Conservation (phyloP, 306 rosid species). For the Quercus engelmannii region DNA sequence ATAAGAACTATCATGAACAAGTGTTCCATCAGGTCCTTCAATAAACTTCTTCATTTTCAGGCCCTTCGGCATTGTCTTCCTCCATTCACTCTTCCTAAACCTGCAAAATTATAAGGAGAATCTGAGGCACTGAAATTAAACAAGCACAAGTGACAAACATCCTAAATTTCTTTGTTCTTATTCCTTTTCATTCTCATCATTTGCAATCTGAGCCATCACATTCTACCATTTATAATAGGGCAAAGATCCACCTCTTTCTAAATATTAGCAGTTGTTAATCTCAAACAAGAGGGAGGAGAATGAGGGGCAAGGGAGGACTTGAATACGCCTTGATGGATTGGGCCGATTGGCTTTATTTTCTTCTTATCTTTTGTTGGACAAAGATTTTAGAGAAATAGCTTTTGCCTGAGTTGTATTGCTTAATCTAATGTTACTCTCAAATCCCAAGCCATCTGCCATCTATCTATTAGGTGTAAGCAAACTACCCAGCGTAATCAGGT, state of each 20-base stretch:
- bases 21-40: conserved; percentile 81
- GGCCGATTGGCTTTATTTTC: not conserved
- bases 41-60: conserved; percentile 77
- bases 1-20: conserved; percentile 76
- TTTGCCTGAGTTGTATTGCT: not conserved
- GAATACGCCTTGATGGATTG: not conserved
- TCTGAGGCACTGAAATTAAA: conserved; percentile 4
- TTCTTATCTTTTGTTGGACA: not conserved
- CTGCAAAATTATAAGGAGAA: conserved; percentile 37
- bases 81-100: conserved; percentile 87
- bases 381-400: not conserved
- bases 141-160: not conserved
- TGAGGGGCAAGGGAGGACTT: not conserved
- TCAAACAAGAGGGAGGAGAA: not conserved
- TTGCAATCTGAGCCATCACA: not conserved
- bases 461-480: not conserved
- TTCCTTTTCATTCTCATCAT: not conserved
- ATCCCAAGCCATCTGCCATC: not conserved
- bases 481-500: not conserved
- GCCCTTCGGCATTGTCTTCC: conserved; percentile 84
- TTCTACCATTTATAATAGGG: not conserved
- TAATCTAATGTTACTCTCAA: not conserved
- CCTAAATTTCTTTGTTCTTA: not conserved
- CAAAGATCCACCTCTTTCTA: not conserved
- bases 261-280: not conserved